Conservation (phyloP, 1,284 basidiomycete genomes). For the Sanguinoderma infundibulare region DNA sequence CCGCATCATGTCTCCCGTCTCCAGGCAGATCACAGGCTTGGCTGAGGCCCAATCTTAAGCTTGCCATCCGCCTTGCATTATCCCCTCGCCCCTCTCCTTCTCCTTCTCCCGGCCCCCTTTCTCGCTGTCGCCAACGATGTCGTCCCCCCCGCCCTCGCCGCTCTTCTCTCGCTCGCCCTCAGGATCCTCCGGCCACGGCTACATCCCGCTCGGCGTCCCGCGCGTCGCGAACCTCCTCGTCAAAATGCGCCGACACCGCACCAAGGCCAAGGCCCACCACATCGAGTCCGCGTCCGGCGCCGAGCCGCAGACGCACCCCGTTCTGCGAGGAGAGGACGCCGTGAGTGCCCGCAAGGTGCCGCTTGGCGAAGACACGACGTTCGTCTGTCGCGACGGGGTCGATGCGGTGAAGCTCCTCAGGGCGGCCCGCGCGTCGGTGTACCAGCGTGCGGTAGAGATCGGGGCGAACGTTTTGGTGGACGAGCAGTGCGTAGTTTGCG, state of each 20-base stretch:
- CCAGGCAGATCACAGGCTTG: too few relatives aligned
- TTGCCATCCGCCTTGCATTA: too few relatives aligned
- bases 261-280: slow-evolving; percentile 27
- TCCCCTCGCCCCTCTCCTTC: neutral
- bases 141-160: slow-evolving; percentile 35
- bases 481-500: slow-evolving; percentile 57
- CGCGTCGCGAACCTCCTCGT: slow-evolving; percentile 57
- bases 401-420: slow-evolving; percentile 61
- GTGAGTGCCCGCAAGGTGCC: slow-evolving; percentile 43
- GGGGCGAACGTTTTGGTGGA: slow-evolving; percentile 69
- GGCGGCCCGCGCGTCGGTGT: slow-evolving; percentile 52
- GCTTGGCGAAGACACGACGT: slow-evolving; percentile 54
- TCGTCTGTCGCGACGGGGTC: slow-evolving; percentile 65
- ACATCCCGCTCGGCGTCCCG: slow-evolving; percentile 38
- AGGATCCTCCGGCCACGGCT: slow-evolving; percentile 30
- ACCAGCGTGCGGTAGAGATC: slow-evolving; percentile 54
- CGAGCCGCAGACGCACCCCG: slow-evolving; percentile 54
- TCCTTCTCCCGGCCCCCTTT: neutral
- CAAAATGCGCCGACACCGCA: slow-evolving; percentile 45
- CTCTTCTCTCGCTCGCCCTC: slow-evolving; percentile 29
- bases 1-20: too few relatives aligned
- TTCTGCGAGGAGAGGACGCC: slow-evolving; percentile 39
- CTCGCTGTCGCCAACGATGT: slow-evolving; percentile 9
- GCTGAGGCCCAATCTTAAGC: too few relatives aligned
- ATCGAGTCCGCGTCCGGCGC: slow-evolving; percentile 56